Conservation (phyloP, 306 rosid species). For the Pyrus communis region DNA sequence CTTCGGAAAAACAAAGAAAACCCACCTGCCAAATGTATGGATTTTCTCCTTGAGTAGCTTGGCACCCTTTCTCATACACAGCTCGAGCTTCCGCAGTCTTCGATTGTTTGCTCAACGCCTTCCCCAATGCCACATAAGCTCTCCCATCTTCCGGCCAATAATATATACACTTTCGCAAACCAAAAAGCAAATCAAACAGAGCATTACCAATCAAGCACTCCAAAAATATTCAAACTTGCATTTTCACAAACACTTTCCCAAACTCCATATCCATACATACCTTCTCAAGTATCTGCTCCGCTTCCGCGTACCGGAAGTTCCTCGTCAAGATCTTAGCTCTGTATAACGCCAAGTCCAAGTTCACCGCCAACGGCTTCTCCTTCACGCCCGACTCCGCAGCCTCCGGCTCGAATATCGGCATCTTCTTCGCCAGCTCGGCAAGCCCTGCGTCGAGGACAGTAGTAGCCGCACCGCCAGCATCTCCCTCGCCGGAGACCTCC, state of each 20-base stretch:
- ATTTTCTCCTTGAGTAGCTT: conserved; percentile 94
- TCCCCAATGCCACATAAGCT: conserved; percentile 77
- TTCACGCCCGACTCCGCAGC: conserved; percentile 29
- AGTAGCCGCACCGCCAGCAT: conserved; percentile 5
- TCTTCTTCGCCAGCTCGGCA: conserved; percentile 60
- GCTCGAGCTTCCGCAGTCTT: conserved; percentile 69
- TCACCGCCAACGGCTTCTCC: conserved; percentile 60
- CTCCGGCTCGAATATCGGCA: conserved; percentile 74
- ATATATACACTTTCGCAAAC: conserved; percentile 46
- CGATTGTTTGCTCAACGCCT: conserved; percentile 58
- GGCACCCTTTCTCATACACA: conserved; percentile 88
- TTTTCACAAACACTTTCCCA: neutral
- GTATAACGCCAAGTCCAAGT: conserved; percentile 81
- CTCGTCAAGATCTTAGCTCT: conserved; percentile 61
- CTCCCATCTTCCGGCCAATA: conserved; percentile 94
- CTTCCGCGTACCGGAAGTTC: conserved; percentile 46
- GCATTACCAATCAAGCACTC: neutral
- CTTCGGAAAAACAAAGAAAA: neutral
- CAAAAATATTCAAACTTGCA: neutral
- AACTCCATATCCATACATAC: conserved; percentile 12
- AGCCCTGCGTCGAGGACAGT: conserved; percentile 48
- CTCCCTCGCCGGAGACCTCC: conserved; percentile 35
- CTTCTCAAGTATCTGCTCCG: conserved; percentile 55
- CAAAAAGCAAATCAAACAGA: neutral
- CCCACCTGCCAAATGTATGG: conserved; percentile 92